phyloP scores from a whole-genome alignment of 345 rosid genomes.

The Cochlearia excelsa region DNA sequence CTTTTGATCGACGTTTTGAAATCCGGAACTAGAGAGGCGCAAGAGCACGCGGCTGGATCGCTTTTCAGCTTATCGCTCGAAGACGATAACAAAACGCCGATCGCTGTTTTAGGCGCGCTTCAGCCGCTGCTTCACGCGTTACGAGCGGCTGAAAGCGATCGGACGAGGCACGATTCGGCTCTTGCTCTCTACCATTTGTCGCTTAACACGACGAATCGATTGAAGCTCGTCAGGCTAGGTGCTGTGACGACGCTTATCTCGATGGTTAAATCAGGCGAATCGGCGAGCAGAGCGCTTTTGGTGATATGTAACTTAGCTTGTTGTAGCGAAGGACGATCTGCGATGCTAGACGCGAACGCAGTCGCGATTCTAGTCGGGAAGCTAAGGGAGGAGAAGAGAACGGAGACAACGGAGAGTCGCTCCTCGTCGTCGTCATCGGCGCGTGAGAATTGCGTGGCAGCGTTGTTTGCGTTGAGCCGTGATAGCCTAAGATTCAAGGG shows the following conservation, averaged over 20 bases:
- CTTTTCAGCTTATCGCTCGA: conserved; percentile 78
- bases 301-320: conserved; percentile 70
- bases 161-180: conserved; percentile 61
- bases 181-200: conserved; percentile 73
- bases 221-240: conserved; percentile 63
- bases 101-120: conserved; percentile 81
- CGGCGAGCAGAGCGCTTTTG: conserved; percentile 50
- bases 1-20: conserved; percentile 59
- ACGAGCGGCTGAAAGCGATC: conserved; percentile 51
- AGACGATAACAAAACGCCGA: conserved; percentile 73
- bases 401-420: conserved; percentile 26
- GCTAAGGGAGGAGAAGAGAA: conserved; percentile 42
- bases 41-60: conserved; percentile 77
- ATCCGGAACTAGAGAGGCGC: conserved; percentile 64
- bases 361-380: conserved; percentile 55
- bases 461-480: conserved; percentile 56
- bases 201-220: conserved; percentile 55
- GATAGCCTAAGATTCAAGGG: conserved; percentile 71
- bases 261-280: conserved; percentile 48
- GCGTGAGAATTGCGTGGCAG: conserved; percentile 65
- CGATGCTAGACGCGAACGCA: conserved; percentile 70
- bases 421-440: conserved; percentile 38
- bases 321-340: conserved; percentile 54
- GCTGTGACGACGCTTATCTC: conserved; percentile 55
- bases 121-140: conserved; percentile 66